Evolutionary conservation across 345 rosid species (phyloP).

Genomic region (Citrus mangshanensis): DNA sequence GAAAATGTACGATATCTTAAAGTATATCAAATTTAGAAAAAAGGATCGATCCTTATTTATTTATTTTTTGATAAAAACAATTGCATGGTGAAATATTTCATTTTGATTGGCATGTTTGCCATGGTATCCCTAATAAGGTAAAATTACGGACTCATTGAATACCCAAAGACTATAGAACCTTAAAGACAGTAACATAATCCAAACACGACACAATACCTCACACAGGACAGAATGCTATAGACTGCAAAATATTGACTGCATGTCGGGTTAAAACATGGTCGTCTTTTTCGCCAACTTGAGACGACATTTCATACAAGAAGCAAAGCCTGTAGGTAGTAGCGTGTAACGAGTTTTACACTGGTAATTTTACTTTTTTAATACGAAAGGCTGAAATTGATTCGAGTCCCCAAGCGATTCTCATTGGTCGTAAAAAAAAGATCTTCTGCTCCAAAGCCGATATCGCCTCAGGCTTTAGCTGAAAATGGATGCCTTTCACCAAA

Average conservation of each 20-base stretch:
- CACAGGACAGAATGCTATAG: background rate
- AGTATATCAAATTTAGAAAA: too few species aligned
- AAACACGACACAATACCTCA: background rate
- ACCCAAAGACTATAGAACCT: background rate
- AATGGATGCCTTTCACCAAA: background rate
- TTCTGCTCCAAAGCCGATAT: conserved; percentile 7
- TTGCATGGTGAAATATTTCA: background rate
- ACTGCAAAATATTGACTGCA: background rate
- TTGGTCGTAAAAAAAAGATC: background rate
- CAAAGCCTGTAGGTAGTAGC: background rate
- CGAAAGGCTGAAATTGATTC: too few species aligned
- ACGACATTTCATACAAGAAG: background rate
- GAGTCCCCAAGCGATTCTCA: background rate
- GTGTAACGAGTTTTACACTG: too few species aligned
- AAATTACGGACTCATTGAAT: background rate
- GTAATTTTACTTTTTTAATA: background rate
- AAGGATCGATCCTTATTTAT: too few species aligned
- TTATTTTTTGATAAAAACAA: too few species aligned
- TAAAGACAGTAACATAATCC: background rate
- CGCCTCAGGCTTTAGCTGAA: conserved; percentile 5
- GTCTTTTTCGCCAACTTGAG: background rate
- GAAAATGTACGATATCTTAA: too few species aligned
- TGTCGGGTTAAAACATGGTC: background rate
- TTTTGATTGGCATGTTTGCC: background rate
- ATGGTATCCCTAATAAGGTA: background rate